Evolutionary conservation across 2,329 filamentous ascomycete genomes (phyloP).

Genomic region (Cytospora piceicola): DNA sequence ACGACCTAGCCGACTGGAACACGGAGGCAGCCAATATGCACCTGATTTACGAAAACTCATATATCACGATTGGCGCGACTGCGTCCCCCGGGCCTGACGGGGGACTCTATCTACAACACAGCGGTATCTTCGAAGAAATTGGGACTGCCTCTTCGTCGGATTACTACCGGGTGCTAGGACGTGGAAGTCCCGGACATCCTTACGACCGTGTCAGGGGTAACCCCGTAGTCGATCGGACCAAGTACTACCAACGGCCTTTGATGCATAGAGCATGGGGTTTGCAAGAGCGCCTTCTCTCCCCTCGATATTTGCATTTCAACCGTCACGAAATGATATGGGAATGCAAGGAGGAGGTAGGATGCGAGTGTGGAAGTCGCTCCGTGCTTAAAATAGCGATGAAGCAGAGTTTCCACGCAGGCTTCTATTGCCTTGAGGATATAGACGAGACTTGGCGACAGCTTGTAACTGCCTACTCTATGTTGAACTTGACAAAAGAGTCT

Average conservation of each 20-base stretch:
- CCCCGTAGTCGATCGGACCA: no score
- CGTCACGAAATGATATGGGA: neutral
- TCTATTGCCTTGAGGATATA: neutral
- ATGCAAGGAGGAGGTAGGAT: neutral
- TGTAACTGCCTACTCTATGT: neutral
- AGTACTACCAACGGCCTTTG: neutral
- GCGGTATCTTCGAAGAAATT: neutral
- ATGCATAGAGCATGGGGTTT: neutral
- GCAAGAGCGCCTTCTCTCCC: neutral
- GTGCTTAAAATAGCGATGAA: neutral
- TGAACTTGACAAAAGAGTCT: neutral
- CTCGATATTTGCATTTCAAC: neutral
- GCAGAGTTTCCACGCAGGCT: neutral
- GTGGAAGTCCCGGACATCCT: neutral
- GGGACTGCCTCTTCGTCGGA: neutral
- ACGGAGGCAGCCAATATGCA: conserved; percentile 36
- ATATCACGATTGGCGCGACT: neutral
- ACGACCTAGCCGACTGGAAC: conserved; percentile 30
- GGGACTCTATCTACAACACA: neutral
- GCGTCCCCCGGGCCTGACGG: neutral
- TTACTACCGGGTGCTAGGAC: neutral
- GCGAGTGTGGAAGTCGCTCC: neutral
- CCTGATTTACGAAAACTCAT: conserved; percentile 31
- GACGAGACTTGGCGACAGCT: neutral
- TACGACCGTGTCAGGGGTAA: neutral